phyloP scores from a whole-genome alignment of 345 rosid genomes.

The Lepidium didymum region DNA sequence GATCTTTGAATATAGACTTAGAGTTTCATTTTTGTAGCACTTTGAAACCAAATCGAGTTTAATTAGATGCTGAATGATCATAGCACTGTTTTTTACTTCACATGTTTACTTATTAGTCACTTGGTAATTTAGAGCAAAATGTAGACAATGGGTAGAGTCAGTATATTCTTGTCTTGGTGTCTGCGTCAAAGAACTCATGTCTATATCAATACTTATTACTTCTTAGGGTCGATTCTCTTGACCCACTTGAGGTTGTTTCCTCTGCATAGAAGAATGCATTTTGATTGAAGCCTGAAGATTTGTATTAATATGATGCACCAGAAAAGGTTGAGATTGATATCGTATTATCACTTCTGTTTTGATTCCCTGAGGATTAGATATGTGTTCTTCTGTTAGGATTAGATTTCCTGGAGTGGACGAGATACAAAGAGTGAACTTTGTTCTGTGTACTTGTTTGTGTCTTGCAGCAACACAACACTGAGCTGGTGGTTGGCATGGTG shows the following conservation, averaged over 20 bases:
- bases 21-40: too few relatives aligned
- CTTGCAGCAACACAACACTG: conserved; percentile 82
- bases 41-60: not conserved
- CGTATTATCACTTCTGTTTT: not conserved
- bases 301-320: not conserved
- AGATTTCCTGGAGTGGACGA: not conserved
- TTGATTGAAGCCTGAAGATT: not conserved
- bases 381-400: not conserved
- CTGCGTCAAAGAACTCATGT: not conserved
- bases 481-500: conserved; percentile 67
- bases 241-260: not conserved
- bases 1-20: not conserved
- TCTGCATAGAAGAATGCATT: not conserved
- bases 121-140: not conserved
- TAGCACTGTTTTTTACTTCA: not conserved
- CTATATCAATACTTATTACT: not conserved
- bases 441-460: not conserved
- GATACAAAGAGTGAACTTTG: not conserved
- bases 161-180: not conserved
- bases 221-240: not conserved
- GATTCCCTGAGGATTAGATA: not conserved
- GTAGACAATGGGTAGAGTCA: not conserved
- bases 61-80: not conserved
- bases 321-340: not conserved
- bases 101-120: not conserved